Evolutionary conservation across 2,329 filamentous ascomycete genomes (phyloP).

Genomic region (Ophiostoma pallidulum): DNA sequence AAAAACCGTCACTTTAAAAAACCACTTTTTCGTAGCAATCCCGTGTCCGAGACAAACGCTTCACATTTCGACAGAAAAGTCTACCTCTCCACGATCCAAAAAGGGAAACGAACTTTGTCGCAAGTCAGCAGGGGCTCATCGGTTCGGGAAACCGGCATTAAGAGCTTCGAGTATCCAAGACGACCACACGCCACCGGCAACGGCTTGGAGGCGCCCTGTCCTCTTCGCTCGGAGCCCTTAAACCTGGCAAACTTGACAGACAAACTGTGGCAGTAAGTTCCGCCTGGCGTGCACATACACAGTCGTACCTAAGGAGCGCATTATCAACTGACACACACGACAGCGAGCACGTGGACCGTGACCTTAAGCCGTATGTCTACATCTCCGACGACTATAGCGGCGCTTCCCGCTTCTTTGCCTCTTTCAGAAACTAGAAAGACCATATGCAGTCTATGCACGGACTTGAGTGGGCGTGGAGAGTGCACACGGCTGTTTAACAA

Average conservation of each 20-base stretch:
- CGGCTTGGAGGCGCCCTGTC: neutral
- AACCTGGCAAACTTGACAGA: neutral
- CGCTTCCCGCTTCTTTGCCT: neutral
- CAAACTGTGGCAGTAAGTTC: neutral
- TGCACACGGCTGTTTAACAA: neutral
- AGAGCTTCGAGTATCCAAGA: neutral
- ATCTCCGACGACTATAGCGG: neutral
- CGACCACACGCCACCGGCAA: neutral
- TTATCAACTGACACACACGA: neutral
- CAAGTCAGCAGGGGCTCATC: neutral
- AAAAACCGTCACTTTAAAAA: neutral
- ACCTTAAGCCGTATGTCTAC: neutral
- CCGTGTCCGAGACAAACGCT: neutral
- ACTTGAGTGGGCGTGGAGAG: neutral
- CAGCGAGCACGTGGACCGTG: neutral
- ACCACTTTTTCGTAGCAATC: neutral
- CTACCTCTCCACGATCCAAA: neutral
- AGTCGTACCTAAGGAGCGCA: neutral
- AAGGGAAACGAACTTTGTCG: neutral
- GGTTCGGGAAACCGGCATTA: neutral
- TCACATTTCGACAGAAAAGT: neutral
- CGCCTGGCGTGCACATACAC: neutral
- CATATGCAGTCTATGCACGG: neutral
- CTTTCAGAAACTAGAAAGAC: neutral
- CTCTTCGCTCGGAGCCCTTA: neutral